Conservation (phyloP, 2,329 filamentous ascomycete species). For the Fusarium euwallaceae region DNA sequence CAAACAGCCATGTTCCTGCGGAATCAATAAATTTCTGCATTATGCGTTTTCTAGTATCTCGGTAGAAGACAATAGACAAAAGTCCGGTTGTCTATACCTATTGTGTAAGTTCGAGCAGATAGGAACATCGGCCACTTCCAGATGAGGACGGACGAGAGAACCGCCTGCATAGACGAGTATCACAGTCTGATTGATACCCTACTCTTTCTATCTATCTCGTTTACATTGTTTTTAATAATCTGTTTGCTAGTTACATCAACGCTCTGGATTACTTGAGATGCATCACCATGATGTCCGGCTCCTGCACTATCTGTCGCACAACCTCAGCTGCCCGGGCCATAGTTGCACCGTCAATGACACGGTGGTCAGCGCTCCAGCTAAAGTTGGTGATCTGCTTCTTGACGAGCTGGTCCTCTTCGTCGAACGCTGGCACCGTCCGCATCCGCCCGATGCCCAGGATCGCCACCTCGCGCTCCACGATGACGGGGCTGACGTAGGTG, state of each 20-base stretch:
- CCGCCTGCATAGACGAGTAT: neutral
- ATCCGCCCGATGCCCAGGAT: conserved; percentile 91
- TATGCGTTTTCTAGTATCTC: neutral
- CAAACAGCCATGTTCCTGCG: neutral
- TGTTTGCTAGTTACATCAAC: conserved; percentile 24
- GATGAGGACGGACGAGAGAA: neutral
- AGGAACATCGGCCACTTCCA: neutral
- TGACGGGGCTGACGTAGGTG: conserved; percentile 90
- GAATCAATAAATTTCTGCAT: neutral
- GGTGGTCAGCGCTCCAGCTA: conserved; percentile 96
- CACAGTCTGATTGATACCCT: neutral
- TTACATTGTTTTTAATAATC: neutral
- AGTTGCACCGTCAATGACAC: conserved; percentile 93
- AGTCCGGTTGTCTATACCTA: neutral
- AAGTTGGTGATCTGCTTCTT: conserved; percentile 88
- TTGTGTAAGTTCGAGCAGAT: neutral
- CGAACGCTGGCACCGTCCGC: conserved; percentile 85
- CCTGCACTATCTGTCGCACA: conserved; percentile 83
- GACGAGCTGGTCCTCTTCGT: conserved; percentile 69
- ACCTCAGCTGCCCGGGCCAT: conserved; percentile 91
- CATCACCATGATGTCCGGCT: conserved; percentile 88
- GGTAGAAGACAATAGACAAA: neutral
- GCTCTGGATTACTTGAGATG: conserved; percentile 72
- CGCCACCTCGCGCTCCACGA: conserved; percentile 90
- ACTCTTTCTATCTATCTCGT: neutral